phyloP scores from a whole-genome alignment of 345 rosid genomes.

The Hibiscus trionum region DNA sequence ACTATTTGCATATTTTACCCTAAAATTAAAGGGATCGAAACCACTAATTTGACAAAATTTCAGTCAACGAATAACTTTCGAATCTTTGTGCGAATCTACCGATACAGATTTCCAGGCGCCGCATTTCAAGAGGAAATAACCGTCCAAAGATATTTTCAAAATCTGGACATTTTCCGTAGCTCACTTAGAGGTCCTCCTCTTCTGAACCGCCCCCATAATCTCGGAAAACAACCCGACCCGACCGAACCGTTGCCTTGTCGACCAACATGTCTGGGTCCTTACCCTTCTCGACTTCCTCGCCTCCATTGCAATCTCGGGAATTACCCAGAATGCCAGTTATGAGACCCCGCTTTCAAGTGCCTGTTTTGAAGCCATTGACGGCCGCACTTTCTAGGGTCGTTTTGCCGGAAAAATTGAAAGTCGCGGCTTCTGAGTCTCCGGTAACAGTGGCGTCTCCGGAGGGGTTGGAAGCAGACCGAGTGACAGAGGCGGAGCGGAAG shows the following conservation, averaged over 20 bases:
- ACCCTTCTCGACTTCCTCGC: conserved; percentile 21
- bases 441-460: not conserved
- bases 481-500: conserved; percentile 52
- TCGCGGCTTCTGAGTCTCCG: not conserved
- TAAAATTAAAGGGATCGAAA: no score
- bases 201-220: no score
- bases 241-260: not conserved
- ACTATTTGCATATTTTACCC: no score
- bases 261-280: conserved; percentile 33
- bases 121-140: not conserved
- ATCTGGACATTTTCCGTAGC: not conserved
- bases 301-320: not conserved
- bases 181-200: not conserved
- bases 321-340: conserved; percentile 15
- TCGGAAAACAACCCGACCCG: not conserved
- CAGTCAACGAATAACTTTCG: not conserved
- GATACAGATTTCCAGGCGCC: not conserved
- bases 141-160: not conserved
- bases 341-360: conserved; percentile 11
- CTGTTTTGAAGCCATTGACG: conserved; percentile 4
- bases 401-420: conserved; percentile 22
- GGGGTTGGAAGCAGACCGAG: conserved; percentile 41
- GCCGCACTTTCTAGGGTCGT: conserved; percentile 23
- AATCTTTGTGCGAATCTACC: not conserved
- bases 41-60: not conserved